Evolutionary conservation across 2,329 filamentous ascomycete species (phyloP), one percentile per base, ranked within the genome.

Genomic region (Arthrobotrys pseudoclavata): DNA sequence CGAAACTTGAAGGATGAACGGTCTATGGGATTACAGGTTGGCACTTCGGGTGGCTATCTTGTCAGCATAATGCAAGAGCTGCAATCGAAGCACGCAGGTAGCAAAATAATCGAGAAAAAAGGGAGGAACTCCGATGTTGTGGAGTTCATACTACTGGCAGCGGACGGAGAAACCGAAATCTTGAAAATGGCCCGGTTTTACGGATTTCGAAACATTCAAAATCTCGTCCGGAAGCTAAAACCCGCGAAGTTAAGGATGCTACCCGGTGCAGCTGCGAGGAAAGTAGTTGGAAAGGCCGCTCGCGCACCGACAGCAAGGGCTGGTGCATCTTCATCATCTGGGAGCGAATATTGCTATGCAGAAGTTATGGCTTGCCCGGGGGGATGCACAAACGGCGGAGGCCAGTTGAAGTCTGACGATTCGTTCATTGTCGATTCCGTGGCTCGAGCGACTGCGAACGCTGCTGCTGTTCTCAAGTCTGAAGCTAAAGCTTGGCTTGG

Each of bases 301-400:
- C 82, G 84, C 34, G 81, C 82, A 50, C 80, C 81, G 12, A 69
- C 80, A 15, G 82, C 83, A 34, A 82, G 83, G 6, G 83, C 82
- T 50, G 83, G 82, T 3, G 82, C 82, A 13, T 64, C 61, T 18
- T 57, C 55, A 40, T 10, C 48, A 81, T 61, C 57, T 24, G 22
- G 66, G n/a, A 61, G 52, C n/a, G 72, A 76, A 20, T 76, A 76
- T 22, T 76, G 66, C 34, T 76, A 76, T 62, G 45, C 66, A 6
- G 96, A 99, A 84, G 96, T 99, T 74, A 99, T 99, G 96, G 96
- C 96, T 13, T 99, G 96, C 84, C 96, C 96, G 0, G 96, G 96
- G n/a, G 96, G 96, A 2, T 99, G 96, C 85, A 99, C 96, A 68
- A 99, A 99, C 81, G 96, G 96, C 1, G 96, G 96, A 42, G 96